Conservation (phyloP, 2,329 filamentous ascomycete species). For the Xylariomycetidae sp. region DNA sequence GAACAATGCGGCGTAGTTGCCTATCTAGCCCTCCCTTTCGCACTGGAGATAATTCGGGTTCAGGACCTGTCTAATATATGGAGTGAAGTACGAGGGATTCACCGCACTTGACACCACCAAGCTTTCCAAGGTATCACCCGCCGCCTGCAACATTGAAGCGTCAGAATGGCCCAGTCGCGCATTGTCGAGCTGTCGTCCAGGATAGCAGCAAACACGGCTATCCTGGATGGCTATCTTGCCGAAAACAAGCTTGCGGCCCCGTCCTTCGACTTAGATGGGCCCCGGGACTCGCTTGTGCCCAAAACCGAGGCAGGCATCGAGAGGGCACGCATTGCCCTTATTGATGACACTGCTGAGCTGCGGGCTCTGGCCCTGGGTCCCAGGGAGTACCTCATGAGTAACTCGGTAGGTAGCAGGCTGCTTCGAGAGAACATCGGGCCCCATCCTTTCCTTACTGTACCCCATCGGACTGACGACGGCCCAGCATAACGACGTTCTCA, state of each 20-base stretch:
- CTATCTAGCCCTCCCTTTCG: too few species aligned
- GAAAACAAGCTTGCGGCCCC: conserved; percentile 7
- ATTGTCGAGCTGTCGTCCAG: conserved; percentile 5
- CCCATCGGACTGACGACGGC: too few species aligned
- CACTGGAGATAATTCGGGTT: too few species aligned
- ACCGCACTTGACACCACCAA: too few species aligned
- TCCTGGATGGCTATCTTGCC: too few species aligned
- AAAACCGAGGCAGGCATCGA: conserved; percentile 6
- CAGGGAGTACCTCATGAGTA: conserved; percentile 12
- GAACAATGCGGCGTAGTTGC: too few species aligned
- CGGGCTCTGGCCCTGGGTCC: conserved; percentile 11
- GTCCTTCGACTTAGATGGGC: conserved; percentile 11
- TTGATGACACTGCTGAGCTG: conserved; percentile 14
- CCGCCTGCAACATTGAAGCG: too few species aligned
- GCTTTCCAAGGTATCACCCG: too few species aligned
- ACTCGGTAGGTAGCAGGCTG: conserved; percentile 3
- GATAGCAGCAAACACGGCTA: conserved; percentile 7
- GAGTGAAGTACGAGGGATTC: too few species aligned
- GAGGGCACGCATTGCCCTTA: conserved; percentile 9
- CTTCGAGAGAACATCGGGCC: too few species aligned
- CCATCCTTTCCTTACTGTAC: too few species aligned
- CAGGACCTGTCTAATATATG: too few species aligned
- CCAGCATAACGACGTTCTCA: conserved; percentile 19
- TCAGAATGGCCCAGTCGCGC: conserved; percentile 7
- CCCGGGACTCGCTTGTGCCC: conserved; percentile 3